Evolutionary conservation across 306 rosid species (phyloP), one percentile per base, ranked within the genome.

Genomic region (Heteromeles arbutifolia): DNA sequence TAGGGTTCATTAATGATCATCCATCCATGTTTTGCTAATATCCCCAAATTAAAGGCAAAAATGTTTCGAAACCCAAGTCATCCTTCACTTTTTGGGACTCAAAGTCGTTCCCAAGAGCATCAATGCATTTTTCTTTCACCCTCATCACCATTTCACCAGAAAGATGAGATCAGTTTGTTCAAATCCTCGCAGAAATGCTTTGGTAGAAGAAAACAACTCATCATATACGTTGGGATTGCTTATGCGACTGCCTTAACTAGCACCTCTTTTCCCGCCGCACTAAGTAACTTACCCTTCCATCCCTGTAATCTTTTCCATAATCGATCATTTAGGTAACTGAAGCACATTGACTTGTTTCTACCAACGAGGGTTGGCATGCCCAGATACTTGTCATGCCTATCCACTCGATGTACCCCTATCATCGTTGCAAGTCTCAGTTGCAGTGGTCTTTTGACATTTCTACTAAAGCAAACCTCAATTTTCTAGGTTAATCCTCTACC

Each of bases 231-330:
- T 19, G 9, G 22, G 8, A 18, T 2, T 6, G 11, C 58, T 1
- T 53, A 11, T 15, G 24, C 9, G 7, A 53, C 7, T 0, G 58
- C 58, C 7, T 19, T 53, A 1, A 53, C 8, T 19, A 53, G 1
- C 2, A 53, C 8, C 2, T 53, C 11, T 14, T 18, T 53, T 4
- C 58, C 24, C 0, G 3, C 24, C 1, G 3, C 0, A 6, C 9
- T 5, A 0, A 18, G n/a, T 4, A 18, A 3, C 3, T 18, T 53
- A 15, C n/a, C 58, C n/a, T 53, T 53, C 58, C 58, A 53, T 3
- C 58, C 0, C 0, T 18, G 8, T 1, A 53, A 0, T 3, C 2
- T 53, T 53, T 53, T 14, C 9, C n/a, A 5, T 1, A 4, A 13
- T 4, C 56, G 5, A 1, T 50, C 56, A 0, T 50, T 15, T 13